phyloP scores from a whole-genome alignment of 306 rosid genomes.

The Quercus agrifolia region DNA sequence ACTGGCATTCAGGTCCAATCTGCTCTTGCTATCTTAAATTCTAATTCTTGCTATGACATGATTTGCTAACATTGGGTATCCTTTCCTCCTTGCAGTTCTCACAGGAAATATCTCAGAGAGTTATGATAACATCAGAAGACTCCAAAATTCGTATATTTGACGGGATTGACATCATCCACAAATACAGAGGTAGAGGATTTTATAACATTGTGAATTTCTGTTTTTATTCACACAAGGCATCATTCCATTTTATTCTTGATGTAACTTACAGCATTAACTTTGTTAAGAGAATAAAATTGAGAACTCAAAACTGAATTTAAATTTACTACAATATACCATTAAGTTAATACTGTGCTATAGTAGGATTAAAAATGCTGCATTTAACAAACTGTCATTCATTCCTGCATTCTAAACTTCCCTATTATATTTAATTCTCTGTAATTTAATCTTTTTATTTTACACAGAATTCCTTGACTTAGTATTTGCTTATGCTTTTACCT shows the following conservation, averaged over 20 bases:
- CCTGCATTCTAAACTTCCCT: neutral
- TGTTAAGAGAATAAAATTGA: neutral
- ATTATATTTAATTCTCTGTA: neutral
- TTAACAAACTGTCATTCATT: neutral
- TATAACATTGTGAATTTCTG: neutral
- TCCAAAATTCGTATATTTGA: constrained; percentile 73
- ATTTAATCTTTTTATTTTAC: neutral
- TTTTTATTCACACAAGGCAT: neutral
- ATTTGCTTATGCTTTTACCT: too few relatives aligned
- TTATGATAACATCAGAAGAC: constrained; percentile 83
- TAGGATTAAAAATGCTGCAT: neutral
- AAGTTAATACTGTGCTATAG: too few relatives aligned
- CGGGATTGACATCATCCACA: constrained; percentile 52
- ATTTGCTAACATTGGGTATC: constrained; percentile 5
- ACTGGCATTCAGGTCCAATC: constrained; percentile 84
- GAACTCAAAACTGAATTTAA: neutral
- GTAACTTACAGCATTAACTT: neutral
- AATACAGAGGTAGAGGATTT: constrained; percentile 57
- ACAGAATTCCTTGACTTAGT: neutral
- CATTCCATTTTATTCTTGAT: neutral
- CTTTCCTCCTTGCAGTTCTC: constrained; percentile 57
- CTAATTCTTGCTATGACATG: neutral
- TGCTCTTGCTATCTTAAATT: constrained; percentile 12
- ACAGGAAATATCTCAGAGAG: constrained; percentile 42
- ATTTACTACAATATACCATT: neutral